Conservation (phyloP, 1,284 basidiomycete genomes). For the Fomitopsis schrenkii region DNA sequence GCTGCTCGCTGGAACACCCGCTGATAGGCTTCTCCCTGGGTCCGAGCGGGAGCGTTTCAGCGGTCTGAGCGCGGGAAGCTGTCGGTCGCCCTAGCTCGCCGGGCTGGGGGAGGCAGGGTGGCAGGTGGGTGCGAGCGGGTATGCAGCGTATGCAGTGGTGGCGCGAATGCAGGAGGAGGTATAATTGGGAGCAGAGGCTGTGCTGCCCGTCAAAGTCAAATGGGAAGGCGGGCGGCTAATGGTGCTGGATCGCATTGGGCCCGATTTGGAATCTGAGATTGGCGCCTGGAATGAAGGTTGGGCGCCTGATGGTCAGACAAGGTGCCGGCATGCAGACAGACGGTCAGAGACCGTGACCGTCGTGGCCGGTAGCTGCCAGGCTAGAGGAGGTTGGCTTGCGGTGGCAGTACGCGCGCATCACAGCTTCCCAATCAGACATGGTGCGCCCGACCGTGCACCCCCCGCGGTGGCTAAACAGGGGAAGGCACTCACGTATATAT, state of each 20-base stretch:
- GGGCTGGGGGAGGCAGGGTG: not conserved
- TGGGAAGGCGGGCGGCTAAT: not conserved
- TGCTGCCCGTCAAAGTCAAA: not conserved
- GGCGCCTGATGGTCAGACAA: not conserved
- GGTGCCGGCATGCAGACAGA: no score
- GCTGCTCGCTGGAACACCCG: not conserved
- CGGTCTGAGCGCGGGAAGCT: not conserved
- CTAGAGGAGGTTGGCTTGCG: not conserved
- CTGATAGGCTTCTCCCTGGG: conserved; percentile 3
- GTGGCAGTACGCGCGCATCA: conserved; percentile 10
- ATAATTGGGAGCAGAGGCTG: not conserved
- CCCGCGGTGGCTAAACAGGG: not conserved
- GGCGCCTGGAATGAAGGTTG: not conserved
- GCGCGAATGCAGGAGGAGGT: no score
- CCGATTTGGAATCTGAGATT: conserved; percentile 3
- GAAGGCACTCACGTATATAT: not conserved
- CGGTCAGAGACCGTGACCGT: not conserved
- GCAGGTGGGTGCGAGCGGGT: not conserved
- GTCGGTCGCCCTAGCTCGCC: not conserved
- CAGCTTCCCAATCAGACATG: not conserved
- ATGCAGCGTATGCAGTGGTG: no score
- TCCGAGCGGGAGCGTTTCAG: not conserved
- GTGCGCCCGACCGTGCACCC: not conserved
- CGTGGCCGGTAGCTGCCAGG: not conserved
- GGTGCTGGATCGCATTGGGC: not conserved